Percentiles rank a stretch among this genome's conserved stretches.
These are phyloP conservation scores for Dactylellina drechsleri DNA, from an alignment of 2,329 filamentous ascomycete species.

Conservation along the genomic window DNA sequence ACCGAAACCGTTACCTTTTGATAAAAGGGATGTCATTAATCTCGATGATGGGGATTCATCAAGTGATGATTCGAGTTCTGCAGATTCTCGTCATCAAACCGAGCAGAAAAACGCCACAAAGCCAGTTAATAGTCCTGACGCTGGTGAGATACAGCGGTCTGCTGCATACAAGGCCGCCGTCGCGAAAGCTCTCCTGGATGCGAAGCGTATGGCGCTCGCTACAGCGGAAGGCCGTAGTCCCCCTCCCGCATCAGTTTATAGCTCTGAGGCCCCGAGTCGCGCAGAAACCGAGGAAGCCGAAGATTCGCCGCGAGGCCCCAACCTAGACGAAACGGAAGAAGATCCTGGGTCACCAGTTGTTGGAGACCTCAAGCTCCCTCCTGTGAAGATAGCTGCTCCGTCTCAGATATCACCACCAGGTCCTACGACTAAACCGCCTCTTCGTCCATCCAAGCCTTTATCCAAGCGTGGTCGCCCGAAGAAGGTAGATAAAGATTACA, in stretches of 20 bases:
- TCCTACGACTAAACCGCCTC: constrained; percentile 18
- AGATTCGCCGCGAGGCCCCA: constrained; percentile 3
- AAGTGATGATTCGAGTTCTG: neutral
- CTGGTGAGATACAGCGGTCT: neutral
- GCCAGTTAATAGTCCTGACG: neutral
- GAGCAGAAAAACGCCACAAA: neutral
- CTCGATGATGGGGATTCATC: neutral
- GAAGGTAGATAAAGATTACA: constrained; percentile 25
- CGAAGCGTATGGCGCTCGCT: constrained; percentile 47
- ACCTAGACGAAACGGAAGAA: neutral
- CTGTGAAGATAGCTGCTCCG: neutral
- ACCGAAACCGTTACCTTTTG: neutral
- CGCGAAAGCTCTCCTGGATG: constrained; percentile 38
- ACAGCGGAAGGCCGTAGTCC: constrained; percentile 46
- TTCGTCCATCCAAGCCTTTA: constrained; percentile 32
- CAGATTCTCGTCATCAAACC: neutral
- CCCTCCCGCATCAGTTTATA: constrained; percentile 39
- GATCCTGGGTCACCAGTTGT: constrained; percentile 26
- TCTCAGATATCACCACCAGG: neutral
- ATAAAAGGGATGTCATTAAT: neutral
- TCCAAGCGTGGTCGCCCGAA: constrained; percentile 40
- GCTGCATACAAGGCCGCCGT: constrained; percentile 23
- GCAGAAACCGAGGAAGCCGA: constrained; percentile 31
- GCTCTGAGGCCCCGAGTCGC: constrained; percentile 36
- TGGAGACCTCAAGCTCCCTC: constrained; percentile 18